These are phyloP conservation scores for Ophidiomyces ophidiicola DNA, from an alignment of 2,329 filamentous ascomycete genomes.

Conservation along the genomic window DNA sequence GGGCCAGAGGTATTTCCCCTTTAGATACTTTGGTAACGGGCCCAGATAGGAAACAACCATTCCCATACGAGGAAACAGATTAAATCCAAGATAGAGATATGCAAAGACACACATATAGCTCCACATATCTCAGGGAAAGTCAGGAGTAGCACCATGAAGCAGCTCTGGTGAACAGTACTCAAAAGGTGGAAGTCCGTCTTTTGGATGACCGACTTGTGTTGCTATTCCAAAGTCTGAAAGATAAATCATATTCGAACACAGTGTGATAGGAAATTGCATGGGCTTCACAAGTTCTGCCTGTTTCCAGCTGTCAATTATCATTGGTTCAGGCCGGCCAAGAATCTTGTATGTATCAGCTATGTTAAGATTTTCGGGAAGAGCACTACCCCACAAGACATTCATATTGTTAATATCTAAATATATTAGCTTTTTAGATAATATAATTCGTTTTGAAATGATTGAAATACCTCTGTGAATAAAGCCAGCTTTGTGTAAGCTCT, in stretches of 20 bases:
- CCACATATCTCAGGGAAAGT: constrained; percentile 15
- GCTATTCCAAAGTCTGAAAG: constrained; percentile 20
- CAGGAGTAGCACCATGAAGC: constrained; percentile 6
- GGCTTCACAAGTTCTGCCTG: not conserved
- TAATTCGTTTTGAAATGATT: constrained; percentile 12
- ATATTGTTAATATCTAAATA: constrained; percentile 20
- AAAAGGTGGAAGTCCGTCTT: constrained; percentile 14
- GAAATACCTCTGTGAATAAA: constrained; percentile 22
- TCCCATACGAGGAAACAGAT: not conserved
- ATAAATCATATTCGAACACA: not conserved
- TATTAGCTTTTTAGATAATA: not conserved
- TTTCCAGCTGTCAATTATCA: not conserved
- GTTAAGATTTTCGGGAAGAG: constrained; percentile 17
- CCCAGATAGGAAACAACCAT: not conserved
- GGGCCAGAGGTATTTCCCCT: constrained; percentile 1
- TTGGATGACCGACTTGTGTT: constrained; percentile 17
- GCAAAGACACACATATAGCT: constrained; percentile 14
- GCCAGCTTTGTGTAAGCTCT: constrained; percentile 20
- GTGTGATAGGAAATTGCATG: not conserved
- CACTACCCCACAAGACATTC: constrained; percentile 24
- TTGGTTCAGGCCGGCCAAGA: constrained; percentile 20
- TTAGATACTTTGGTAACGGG: constrained; percentile 1
- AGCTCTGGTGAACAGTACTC: constrained; percentile 18
- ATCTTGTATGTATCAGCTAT: constrained; percentile 20
- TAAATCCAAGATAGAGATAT: constrained; percentile 10